phyloP scores from a whole-genome alignment of 148 eudicot species.

The Limonium bicolor region DNA sequence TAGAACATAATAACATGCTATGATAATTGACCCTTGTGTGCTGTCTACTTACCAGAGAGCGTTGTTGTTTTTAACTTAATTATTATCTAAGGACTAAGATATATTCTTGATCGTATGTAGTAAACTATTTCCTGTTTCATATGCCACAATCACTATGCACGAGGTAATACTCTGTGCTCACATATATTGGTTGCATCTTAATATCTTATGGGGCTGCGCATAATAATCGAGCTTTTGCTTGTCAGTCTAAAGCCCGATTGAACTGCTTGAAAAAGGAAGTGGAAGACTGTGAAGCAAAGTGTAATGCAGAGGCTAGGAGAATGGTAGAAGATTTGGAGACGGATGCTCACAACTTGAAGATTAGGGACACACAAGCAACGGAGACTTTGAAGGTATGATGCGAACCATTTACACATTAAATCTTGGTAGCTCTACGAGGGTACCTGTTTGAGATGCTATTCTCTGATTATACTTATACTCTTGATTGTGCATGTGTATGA shows the following conservation, averaged over 20 bases:
- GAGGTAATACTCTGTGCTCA: not conserved
- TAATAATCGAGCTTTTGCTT: not conserved
- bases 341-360: conserved; percentile 29
- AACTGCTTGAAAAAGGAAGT: conserved; percentile 27
- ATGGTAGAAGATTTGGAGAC: conserved; percentile 30
- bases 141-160: not conserved
- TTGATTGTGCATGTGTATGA: not conserved
- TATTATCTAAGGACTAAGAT: not conserved
- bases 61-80: not conserved
- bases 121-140: not conserved
- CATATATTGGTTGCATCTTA: not conserved
- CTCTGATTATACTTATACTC: not conserved
- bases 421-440: not conserved
- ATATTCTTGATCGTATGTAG: not conserved
- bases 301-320: conserved; percentile 48
- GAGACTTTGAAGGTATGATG: conserved; percentile 59
- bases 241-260: conserved; percentile 40
- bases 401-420: not conserved
- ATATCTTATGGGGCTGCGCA: not conserved
- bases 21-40: too few relatives aligned
- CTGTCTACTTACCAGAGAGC: too few relatives aligned
- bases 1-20: too few relatives aligned
- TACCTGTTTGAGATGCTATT: not conserved
- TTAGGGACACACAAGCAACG: conserved; percentile 46
- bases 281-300: conserved; percentile 42